Evolutionary conservation across 2,329 filamentous ascomycete genomes (phyloP).

Genomic region (Stenocarpella maydis): DNA sequence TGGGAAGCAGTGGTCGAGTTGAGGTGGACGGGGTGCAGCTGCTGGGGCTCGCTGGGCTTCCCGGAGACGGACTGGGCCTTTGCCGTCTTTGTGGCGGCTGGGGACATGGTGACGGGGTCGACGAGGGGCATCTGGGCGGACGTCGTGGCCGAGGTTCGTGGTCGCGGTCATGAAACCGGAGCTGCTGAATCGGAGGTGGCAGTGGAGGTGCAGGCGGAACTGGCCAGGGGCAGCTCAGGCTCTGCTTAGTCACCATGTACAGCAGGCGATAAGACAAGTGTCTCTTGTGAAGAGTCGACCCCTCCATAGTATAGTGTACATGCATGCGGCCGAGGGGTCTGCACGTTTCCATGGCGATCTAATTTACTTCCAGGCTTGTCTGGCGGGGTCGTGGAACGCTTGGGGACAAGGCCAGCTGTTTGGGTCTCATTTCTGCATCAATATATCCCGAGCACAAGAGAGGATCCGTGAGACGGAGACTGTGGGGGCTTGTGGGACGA

Average conservation of each 20-base stretch:
- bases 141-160: background rate
- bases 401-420: background rate
- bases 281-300: too few relatives aligned
- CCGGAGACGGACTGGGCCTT: constrained; percentile 23
- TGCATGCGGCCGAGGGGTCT: too few relatives aligned
- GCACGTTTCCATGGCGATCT: background rate
- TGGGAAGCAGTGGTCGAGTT: constrained; percentile 40
- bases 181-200: background rate
- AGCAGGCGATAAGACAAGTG: constrained; percentile 17
- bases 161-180: background rate
- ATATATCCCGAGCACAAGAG: background rate
- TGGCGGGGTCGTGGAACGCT: background rate
- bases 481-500: constrained; percentile 2
- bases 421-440: background rate
- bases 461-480: background rate
- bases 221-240: background rate
- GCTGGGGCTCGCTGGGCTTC: constrained; percentile 21
- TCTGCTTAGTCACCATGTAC: background rate
- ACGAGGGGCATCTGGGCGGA: constrained; percentile 41
- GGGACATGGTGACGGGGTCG: constrained; percentile 45
- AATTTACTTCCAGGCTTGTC: background rate
- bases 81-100: constrained; percentile 37
- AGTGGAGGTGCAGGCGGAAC: background rate
- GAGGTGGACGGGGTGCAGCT: constrained; percentile 39
- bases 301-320: too few relatives aligned